Base-by-base conservation (phyloP, 176 grass and related monocot species). In the Cenchrus americanus region DNA sequence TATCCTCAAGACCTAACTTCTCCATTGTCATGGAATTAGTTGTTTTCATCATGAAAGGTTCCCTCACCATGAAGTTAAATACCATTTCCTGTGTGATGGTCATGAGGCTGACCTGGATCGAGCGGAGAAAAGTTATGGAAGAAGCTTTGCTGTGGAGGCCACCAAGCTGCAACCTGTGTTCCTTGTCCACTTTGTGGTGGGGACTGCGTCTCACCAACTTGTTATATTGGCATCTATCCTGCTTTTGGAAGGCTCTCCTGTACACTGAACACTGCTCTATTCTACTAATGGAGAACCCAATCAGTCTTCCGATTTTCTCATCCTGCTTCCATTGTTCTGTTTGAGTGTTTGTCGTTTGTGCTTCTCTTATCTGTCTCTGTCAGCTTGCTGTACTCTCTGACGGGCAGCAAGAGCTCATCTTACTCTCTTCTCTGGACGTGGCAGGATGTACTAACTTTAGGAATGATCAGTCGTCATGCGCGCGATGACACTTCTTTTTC, bases 1-100 rank as follows among this genome's bases (percentile, higher is more conserved):
- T 72, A 86, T 86, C 59, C 49, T 59, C 50, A 8, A 19, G 79
- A 78, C 88, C 88, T 86, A 90, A 90, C 84, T 90, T 90, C 74
- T 83, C 88, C 88, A 86, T 90, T 79, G 58, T 15, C 58, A 40
- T 66, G 47, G 58, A 78, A 82, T 86, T 86, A 73, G 58, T 57
- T 82, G 49, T 48, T 78, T 59, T 66, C 43, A 40, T 78, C 48
- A 64, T 82, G 21, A 66, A 58, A 78, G 49, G 73, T 78, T 86
- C 78, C 40, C 7, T 51, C 24, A 60, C 73, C 83, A 90, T 27
- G 48, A 82, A 43, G 21, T 77, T 82, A 78, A 85, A 86, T 81
- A 71, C 2, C 27, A 66, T 89, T 78, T 71, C 14, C 59, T 68
- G 51, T 58, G 60, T 40, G 70, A 47, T 3, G 68, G 69, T 64